Evolutionary conservation across 2,329 filamentous ascomycete genomes (phyloP), one percentile per base, ranked within the genome.

Genomic region (Aphanocladium album): DNA sequence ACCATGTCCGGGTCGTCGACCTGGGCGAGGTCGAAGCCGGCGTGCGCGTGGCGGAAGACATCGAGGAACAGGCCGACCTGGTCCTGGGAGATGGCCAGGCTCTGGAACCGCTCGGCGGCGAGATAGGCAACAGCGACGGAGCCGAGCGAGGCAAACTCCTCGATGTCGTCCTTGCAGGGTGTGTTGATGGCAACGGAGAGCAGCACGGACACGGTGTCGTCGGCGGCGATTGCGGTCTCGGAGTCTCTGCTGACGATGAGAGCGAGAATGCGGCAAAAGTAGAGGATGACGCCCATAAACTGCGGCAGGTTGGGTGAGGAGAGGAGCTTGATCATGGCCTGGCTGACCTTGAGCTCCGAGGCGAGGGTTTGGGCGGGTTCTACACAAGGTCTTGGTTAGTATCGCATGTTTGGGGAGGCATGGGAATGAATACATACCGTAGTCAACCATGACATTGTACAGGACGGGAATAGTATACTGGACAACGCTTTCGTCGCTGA

Each of bases 381-480:
- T 87, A 58, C 19, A 19, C 2, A 63, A 25, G 30, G 8, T 1
- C 12, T 41, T 14, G 11, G 12, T 58, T 23, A 58, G 55, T 30
- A 41, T 7, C 2, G 4, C 14, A 58, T 37, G 12, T 19, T 16
- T 41, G 6, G n/a, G 11, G 8, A 8, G 5, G 19, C 16, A 8
- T n/a, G 27, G 35, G 25, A 50, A 3, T n/a, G 30, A 30, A 30
- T 30, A 19, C 77, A 72, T 69, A 87, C 84, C 83, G 67, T 86
- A 87, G 68, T 88, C 85, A 16, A 87, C 79, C 59, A 84, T 79
- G 52, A 86, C 77, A 67, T 88, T 88, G 70, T 82, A 86, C 4
- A 88, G 71, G 8, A 87, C 85, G 0, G 84, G 82, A 45, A 87
- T 79, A 39, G 78, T 77, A 67, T 83, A 83, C 0, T 76, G 71